Base-by-base conservation (phyloP, 2,329 filamentous ascomycete genomes). In the Aspergillus hiratsukae region DNA sequence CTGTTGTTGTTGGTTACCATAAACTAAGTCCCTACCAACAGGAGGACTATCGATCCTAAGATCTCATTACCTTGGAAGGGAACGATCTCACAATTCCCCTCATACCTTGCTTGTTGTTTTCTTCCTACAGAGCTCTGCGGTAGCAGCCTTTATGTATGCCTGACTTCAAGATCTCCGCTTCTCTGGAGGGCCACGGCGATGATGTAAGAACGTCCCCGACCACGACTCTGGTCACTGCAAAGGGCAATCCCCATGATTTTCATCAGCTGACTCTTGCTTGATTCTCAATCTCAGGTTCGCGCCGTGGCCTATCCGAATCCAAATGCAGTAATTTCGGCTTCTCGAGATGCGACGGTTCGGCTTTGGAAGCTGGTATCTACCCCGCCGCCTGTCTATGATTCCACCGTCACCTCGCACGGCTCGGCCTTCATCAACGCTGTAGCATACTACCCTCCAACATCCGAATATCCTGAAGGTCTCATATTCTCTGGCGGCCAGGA, bases 121-220 rank as follows among this genome's bases (percentile, higher is more conserved):
- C 21, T 48, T 57, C 28, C 14, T 49, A 49, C 35, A 6, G 45
- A 27, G 29, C 54, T 46, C 41, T 45, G 23, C 46, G 11, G 49
- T 19, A 43, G 28, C 43, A 51, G 58, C 64, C 60, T 69, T 67
- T 62, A 68, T 74, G 63, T 66, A 92, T 93, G 88, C 79, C 82
- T 75, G 87, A 91, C 72, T 97, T 91, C 82, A 96, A 93, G 83
- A 86, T 99, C 69, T 96, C 94, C 60, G 91, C 93, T 65, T 89
- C 90, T 70, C 83, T 99, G 64, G 80, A 86, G 65, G 93, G 91
- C 69, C 94, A 99, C 74, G 89, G 94, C 74, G 88, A 94, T 73
- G 94, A 99, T 85, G 94, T 97, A 81, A 76, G 87, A 75, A 58
- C 48, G 54, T 56, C 59, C 56, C 60, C 60, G 57, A 58, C 49